Base-by-base conservation (phyloP, 2,329 filamentous ascomycete species). In the Epichloe scottii region DNA sequence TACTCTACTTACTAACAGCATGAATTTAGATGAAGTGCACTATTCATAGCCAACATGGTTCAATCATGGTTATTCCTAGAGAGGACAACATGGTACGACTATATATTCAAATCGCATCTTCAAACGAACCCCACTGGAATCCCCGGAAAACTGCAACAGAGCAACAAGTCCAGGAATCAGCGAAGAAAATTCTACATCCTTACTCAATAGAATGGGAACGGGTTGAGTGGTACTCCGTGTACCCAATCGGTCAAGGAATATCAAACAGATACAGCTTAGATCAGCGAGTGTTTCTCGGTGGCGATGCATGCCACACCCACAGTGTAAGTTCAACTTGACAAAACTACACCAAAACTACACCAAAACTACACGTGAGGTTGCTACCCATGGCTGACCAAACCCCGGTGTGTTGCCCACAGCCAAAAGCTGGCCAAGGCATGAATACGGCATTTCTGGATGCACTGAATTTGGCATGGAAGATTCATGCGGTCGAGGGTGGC, bases 381-480 rank as follows among this genome's bases (percentile, higher is more conserved):
- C 19, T 47, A 23, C 15, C 6, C 10, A 21, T 35, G 5, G 30
- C 23, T 48, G 30, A 51, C 48, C 15, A 37, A 42, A 12, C n/a
- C 7, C 1, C 14, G 30, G 17, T 30, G 35, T 12, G 11, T 5
- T 12, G 67, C 21, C 46, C 73, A 76, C 60, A 81, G 78, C 84
- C 84, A 38, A 88, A 87, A 71, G 85, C 84, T 34, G 85, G 85
- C 1, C 85, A 88, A 65, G 85, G 85, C 33, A 89, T 89, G 85
- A 89, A 89, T 61, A 85, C 85, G 0, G 84, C 84, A 3, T 88
- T 89, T 68, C 72, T 86, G 48, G 85, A 91, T 58, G 89, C 89
- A 0, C 79, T 89, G 54, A 97, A 96, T 66, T 74, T 97, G 40
- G 90, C 90, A 7, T 97, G 90, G 90, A 97, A 97, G 72, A 87